These are phyloP conservation scores for Pichia sp. DNA, from an alignment of 1,139 yeast species.

Conservation along the genomic window DNA sequence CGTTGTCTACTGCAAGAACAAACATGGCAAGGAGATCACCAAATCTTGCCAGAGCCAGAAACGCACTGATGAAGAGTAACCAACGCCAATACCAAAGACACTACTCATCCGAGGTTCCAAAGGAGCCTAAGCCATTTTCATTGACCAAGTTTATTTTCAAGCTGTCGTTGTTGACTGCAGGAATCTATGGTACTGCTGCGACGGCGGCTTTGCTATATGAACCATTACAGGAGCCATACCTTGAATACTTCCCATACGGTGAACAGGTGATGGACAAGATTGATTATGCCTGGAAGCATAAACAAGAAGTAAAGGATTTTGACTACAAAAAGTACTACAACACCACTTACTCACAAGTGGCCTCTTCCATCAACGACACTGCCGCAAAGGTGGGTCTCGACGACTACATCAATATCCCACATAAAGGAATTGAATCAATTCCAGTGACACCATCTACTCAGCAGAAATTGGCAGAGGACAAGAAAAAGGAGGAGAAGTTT, in stretches of 20 bases:
- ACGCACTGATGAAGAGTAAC: background rate
- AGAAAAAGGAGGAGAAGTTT: conserved; percentile 12
- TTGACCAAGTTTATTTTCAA: conserved; percentile 32
- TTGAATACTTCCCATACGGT: conserved; percentile 59
- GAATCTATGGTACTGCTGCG: conserved; percentile 43
- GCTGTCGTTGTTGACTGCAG: conserved; percentile 34
- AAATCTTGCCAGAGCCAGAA: conserved; percentile 11
- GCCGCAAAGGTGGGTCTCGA: conserved; percentile 39
- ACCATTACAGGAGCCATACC: conserved; percentile 45
- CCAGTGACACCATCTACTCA: conserved; percentile 10
- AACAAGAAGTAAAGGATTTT: conserved; percentile 32
- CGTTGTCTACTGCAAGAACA: background rate
- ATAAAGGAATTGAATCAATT: conserved; percentile 36
- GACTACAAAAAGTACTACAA: conserved; percentile 23
- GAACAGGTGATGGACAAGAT: conserved; percentile 46
- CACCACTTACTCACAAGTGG: conserved; percentile 18
- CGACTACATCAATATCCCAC: conserved; percentile 42
- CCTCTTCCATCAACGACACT: conserved; percentile 29
- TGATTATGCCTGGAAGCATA: conserved; percentile 40
- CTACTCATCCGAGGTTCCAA: conserved; percentile 11
- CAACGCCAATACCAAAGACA: conserved; percentile 15
- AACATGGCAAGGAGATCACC: conserved; percentile 3
- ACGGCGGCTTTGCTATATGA: conserved; percentile 41
- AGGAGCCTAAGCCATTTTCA: conserved; percentile 16
- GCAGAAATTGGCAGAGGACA: background rate